Base-by-base conservation (phyloP, 352 stramenopile species). In the Phytophthora tubulina region DNA sequence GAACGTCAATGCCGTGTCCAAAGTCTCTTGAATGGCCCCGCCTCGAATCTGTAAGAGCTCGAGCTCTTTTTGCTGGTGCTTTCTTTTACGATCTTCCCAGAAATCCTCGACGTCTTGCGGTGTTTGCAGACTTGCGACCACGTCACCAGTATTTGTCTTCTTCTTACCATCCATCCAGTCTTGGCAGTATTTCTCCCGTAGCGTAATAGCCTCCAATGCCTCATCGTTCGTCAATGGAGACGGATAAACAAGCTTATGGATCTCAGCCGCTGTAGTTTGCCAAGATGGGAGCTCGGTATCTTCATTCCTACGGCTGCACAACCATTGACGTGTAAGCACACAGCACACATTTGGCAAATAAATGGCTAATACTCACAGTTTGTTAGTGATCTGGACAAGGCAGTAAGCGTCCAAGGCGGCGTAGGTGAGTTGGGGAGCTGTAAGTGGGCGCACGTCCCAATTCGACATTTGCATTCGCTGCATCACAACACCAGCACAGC, bases 381-480 rank as follows among this genome's bases (percentile, higher is more conserved):
- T 75, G 15, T 77, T n/a, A 21, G 74, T 58, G 35, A 92, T 89
- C 62, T 86, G 75, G 14, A 91, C 63, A 7, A 94, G 72, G 33
- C 81, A 90, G 41, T 72, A 81, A 0, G 86, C 86, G 59, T 94
- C 86, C 30, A 94, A 61, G 6, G 86, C 84, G 21, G 86, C 84
- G 35, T 94, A 94, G 0, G 81, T 59, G 9, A 82, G 45, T 71
- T 94, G 86, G 11, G 36, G 52, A 17, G 56, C 32, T 3, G 83
- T 86, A 17, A 94, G 68, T 9, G 86, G 86, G 8, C 86, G 84
- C 2, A 67, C 67, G 42, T 92, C 81, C 82, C 84, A 92, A 45
- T 92, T 89, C 1, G 84, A 92, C 31, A 92, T 73, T 77, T 92
- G 84, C 82, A 92, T 92, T 60, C 73, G 74, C 84, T 89, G 31